These are phyloP conservation scores for Pholiota adiposa DNA, from an alignment of 1,284 basidiomycete genomes.

Conservation along the genomic window DNA sequence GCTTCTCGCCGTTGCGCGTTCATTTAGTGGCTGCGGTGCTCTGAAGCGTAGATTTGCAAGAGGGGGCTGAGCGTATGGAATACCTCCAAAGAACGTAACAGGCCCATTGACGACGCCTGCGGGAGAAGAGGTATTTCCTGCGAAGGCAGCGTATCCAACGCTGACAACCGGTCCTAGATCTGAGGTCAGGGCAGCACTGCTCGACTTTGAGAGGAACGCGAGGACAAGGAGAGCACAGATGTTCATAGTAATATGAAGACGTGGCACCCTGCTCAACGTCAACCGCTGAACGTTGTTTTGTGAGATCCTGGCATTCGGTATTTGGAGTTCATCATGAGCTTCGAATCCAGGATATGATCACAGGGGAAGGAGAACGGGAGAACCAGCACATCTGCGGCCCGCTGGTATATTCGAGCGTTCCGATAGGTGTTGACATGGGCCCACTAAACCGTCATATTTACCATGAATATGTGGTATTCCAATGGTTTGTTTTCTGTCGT, in stretches of 20 bases:
- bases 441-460: background rate
- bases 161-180: conserved; percentile 41
- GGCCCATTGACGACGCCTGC: conserved; percentile 36
- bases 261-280: background rate
- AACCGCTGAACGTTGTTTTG: background rate
- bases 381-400: background rate
- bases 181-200: conserved; percentile 19
- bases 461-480: too few relatives aligned
- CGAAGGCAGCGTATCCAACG: conserved; percentile 46
- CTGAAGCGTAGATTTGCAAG: conserved; percentile 45
- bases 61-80: conserved; percentile 50
- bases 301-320: background rate
- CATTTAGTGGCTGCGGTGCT: conserved; percentile 41
- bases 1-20: conserved; percentile 24
- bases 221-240: background rate
- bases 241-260: background rate
- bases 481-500: too few relatives aligned
- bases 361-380: background rate
- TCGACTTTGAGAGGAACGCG: background rate
- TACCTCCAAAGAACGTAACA: conserved; percentile 47
- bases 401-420: background rate
- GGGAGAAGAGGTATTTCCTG: conserved; percentile 45
- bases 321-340: background rate
- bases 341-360: conserved; percentile 1
- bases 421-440: background rate